These are phyloP conservation scores for Clavispora phyllophila DNA, from an alignment of 805 yeast genomes.

Conservation along the genomic window DNA sequence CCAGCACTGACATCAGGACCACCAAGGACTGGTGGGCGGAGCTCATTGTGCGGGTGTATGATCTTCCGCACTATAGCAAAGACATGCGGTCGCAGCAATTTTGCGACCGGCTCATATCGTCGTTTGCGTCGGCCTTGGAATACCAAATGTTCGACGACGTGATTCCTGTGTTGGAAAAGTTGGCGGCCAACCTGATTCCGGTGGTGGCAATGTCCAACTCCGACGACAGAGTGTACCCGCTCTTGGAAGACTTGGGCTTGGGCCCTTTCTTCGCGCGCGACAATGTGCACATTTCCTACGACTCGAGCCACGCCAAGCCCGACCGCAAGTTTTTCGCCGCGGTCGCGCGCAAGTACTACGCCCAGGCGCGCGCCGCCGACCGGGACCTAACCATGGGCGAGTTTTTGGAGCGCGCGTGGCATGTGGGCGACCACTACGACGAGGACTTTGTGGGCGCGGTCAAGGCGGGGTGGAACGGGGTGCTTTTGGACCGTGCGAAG, in stretches of 20 bases:
- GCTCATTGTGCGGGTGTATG: conserved; percentile 42
- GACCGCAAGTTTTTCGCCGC: conserved; percentile 35
- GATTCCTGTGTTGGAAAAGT: conserved; percentile 34
- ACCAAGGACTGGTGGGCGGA: conserved; percentile 55
- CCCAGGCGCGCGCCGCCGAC: conserved; percentile 2
- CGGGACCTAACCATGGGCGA: conserved; percentile 3
- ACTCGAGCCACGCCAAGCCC: conserved; percentile 53
- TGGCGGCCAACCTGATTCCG: conserved; percentile 26
- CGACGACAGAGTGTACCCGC: conserved; percentile 46
- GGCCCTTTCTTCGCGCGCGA: conserved; percentile 32
- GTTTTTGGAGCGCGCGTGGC: conserved; percentile 42
- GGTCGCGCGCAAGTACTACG: conserved; percentile 1
- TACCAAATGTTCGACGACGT: conserved; percentile 54
- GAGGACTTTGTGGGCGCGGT: conserved; percentile 52
- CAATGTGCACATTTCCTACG: conserved; percentile 50
- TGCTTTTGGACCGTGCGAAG: conserved; percentile 45
- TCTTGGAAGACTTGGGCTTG: conserved; percentile 46
- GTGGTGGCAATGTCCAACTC: conserved; percentile 56
- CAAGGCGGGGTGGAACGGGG: conserved; percentile 58
- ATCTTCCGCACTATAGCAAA: conserved; percentile 21
- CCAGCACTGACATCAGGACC: conserved; percentile 14
- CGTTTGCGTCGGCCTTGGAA: conserved; percentile 48
- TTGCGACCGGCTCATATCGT: conserved; percentile 40
- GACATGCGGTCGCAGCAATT: conserved; percentile 28
- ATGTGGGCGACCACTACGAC: conserved; percentile 57